Percentiles rank a stretch among this genome's conserved stretches.
Evolutionary conservation across 805 yeast genomes (phyloP).

Genomic region (Jamesozyma gamospora): DNA sequence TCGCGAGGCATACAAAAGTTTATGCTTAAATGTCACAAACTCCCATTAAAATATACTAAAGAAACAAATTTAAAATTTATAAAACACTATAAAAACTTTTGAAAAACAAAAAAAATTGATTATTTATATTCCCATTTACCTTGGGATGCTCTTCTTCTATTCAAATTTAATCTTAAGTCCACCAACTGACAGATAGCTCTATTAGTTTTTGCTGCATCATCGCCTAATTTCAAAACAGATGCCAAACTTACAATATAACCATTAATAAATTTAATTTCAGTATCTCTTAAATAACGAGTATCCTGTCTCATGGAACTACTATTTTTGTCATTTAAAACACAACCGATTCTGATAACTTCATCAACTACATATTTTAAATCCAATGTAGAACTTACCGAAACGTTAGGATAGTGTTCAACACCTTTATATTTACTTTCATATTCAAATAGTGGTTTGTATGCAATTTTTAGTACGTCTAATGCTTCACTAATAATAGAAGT

Average conservation of each 20-base stretch:
- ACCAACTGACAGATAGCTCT: conserved; percentile 28
- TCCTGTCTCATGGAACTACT: conserved; percentile 50
- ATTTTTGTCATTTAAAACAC: conserved; percentile 44
- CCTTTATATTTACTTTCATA: conserved; percentile 17
- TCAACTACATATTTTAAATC: conserved; percentile 29
- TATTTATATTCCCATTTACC: conserved; percentile 1
- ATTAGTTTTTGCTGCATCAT: conserved; percentile 24
- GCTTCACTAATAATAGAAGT: conserved; percentile 29
- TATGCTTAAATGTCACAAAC: no score
- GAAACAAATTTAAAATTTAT: no score
- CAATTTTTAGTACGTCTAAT: conserved; percentile 23
- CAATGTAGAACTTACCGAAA: conserved; percentile 22
- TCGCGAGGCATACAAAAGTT: no score
- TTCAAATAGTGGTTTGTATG: conserved; percentile 23
- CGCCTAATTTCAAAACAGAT: conserved; percentile 29
- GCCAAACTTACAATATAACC: conserved; percentile 65
- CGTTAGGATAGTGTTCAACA: conserved; percentile 19
- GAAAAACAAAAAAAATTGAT: no score
- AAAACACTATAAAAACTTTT: not conserved
- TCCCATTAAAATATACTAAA: no score
- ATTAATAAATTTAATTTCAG: conserved; percentile 77
- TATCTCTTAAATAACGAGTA: conserved; percentile 37
- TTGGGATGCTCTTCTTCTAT: conserved; percentile 14
- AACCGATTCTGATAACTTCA: conserved; percentile 33
- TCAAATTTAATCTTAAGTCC: conserved; percentile 26